Evolutionary conservation across 495 filamentous ascomycete genomes (phyloP).

Genomic region (Penicillium chermesinum): DNA sequence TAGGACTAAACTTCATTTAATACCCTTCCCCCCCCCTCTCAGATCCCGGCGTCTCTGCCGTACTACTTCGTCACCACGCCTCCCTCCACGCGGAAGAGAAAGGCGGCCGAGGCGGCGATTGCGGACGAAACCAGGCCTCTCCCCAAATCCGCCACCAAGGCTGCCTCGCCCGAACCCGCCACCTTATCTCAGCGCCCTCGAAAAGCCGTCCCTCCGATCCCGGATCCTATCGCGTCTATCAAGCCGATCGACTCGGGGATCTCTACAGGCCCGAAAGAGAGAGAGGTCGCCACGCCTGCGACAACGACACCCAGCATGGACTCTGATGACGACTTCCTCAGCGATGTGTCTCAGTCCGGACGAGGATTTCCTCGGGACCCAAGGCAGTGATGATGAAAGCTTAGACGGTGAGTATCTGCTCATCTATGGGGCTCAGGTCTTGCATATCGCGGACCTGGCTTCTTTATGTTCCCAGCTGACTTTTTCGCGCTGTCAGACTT

Average conservation of each 20-base stretch:
- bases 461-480: neutral
- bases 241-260: conserved; percentile 9
- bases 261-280: conserved; percentile 10
- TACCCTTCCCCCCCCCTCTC: conserved; percentile 1
- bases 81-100: conserved; percentile 77
- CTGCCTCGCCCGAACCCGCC: conserved; percentile 26
- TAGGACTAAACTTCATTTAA: conserved; percentile 1
- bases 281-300: conserved; percentile 41
- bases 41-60: conserved; percentile 21
- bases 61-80: conserved; percentile 52
- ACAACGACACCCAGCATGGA: conserved; percentile 63
- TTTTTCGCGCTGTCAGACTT: conserved; percentile 47
- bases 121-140: conserved; percentile 42
- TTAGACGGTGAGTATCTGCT: conserved; percentile 61
- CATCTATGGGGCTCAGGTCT: neutral
- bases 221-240: conserved; percentile 4
- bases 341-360: conserved; percentile 75
- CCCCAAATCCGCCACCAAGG: conserved; percentile 34
- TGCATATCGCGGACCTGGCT: neutral
- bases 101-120: conserved; percentile 74
- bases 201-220: neutral
- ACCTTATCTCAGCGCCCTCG: conserved; percentile 8
- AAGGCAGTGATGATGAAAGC: conserved; percentile 75
- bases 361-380: conserved; percentile 50
- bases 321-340: conserved; percentile 95